Conservation (phyloP, 768 basidiomycete genomes). For the Tylopilus balloui region DNA sequence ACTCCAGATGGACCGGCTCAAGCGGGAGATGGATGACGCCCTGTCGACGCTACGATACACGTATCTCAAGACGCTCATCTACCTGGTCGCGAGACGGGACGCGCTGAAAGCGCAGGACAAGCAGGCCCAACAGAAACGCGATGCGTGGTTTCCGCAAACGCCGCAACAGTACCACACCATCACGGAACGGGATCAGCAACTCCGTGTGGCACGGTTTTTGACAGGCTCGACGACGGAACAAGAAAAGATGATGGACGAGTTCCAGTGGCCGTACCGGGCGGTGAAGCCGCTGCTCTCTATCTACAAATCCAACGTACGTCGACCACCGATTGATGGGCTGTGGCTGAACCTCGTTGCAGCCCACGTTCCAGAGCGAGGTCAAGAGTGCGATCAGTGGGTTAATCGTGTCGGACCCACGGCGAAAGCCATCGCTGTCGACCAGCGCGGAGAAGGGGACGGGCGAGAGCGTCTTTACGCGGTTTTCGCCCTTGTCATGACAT, state of each 20-base stretch:
- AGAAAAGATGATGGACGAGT: conserved; percentile 47
- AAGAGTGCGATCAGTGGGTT: conserved; percentile 13
- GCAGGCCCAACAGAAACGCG: conserved; percentile 22
- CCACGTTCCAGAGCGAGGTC: conserved; percentile 23
- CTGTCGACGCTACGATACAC: conserved; percentile 30
- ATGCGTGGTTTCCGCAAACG: conserved; percentile 33
- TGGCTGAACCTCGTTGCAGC: conserved; percentile 4
- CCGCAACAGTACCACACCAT: conserved; percentile 29
- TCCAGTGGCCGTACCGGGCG: conserved; percentile 49
- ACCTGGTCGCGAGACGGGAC: conserved; percentile 14
- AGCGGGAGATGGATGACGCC: conserved; percentile 26
- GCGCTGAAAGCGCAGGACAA: conserved; percentile 18
- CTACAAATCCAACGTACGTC: conserved; percentile 41
- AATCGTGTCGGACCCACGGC: conserved; percentile 22
- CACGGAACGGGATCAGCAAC: conserved; percentile 39
- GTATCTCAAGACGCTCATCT: conserved; percentile 24
- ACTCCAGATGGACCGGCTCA: conserved; percentile 18
- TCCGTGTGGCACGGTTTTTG: conserved; percentile 51
- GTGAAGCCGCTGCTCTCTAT: conserved; percentile 40
- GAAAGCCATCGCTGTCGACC: not conserved
- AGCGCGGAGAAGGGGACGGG: not conserved
- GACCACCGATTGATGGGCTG: not conserved
- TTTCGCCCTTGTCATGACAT: conserved; percentile 20
- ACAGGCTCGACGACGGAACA: conserved; percentile 23
- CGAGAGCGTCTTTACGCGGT: conserved; percentile 10